A percentile compares a stretch with the other conserved stretches of the same genome.
phyloP scores from a whole-genome alignment of 768 basidiomycete species.

The Candolleomyces eurysporus region DNA sequence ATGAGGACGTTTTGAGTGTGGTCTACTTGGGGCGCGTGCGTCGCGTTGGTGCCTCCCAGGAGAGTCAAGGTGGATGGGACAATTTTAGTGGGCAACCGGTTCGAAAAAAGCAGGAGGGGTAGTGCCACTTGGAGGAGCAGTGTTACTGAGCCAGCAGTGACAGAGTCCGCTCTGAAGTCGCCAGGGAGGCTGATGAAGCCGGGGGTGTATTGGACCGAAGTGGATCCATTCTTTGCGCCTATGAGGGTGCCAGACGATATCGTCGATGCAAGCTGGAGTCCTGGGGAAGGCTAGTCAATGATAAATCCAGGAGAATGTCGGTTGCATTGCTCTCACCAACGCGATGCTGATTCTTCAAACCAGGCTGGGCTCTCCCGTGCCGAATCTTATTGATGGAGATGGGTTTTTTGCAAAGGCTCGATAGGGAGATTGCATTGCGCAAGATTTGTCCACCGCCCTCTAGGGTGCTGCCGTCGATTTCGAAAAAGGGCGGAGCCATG shows the following conservation, averaged over 20 bases:
- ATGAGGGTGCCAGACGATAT: conserved; percentile 56
- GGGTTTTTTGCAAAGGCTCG: conserved; percentile 62
- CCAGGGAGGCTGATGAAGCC: conserved; percentile 41
- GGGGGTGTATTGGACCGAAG: conserved; percentile 54
- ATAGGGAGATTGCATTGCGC: conserved; percentile 64
- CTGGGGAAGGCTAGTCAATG: conserved; percentile 28
- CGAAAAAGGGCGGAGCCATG: background rate
- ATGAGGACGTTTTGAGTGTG: conserved; percentile 64
- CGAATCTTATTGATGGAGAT: conserved; percentile 63
- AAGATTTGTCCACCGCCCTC: conserved; percentile 74
- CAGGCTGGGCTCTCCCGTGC: conserved; percentile 53
- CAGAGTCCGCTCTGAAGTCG: conserved; percentile 39
- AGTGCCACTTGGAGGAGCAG: conserved; percentile 71
- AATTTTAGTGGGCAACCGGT: conserved; percentile 16
- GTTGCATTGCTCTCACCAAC: conserved; percentile 39
- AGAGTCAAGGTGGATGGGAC: conserved; percentile 49
- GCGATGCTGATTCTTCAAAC: conserved; percentile 71
- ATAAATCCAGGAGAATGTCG: background rate
- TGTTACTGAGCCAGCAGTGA: conserved; percentile 70
- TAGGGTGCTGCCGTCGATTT: conserved; percentile 47
- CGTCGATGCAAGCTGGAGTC: conserved; percentile 61
- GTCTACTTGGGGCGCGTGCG: conserved; percentile 72
- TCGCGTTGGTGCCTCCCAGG: conserved; percentile 72
- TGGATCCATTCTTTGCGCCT: conserved; percentile 56
- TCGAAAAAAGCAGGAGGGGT: conserved; percentile 63